Evolutionary conservation across 2,329 filamentous ascomycete genomes (phyloP), one percentile per base, ranked within the genome.

Genomic region (Ambrosiella beaveri): DNA sequence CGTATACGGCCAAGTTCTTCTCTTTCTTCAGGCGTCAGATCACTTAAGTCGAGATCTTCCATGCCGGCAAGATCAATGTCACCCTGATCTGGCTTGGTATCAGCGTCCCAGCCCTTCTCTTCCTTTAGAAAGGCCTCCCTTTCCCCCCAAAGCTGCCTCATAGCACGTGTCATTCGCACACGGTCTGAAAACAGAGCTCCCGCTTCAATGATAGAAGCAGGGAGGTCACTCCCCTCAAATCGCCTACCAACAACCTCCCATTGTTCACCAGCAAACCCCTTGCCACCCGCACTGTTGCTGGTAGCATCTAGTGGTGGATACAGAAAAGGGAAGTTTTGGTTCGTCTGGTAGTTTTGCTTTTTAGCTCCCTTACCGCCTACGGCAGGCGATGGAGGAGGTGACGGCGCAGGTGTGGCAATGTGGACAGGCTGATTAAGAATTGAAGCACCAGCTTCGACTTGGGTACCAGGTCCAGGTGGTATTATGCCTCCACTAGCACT

Each of bases 271-370:
- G 89, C 86, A 17, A 78, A 80, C 11, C 90, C 90, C 67, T 95
- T 96, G 0, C 91, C 91, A 55, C 93, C 91, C 41, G 91, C 83
- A 64, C 85, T 86, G 66, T 95, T 95, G 70, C 89, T 95, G 27
- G 82, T 84, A 62, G 84, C 84, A 69, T 96, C 91, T 15, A 96
- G 74, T 1, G 93, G 93, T 1, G 93, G 93, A 64, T 98, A 98
- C 72, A 98, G 82, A 66, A 98, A 97, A 0, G 93, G 93, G 63
- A 98, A 97, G 67, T 96, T 93, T 65, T 98, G 93, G 66, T 98
- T 98, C 0, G 93, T 98, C 69, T 98, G 93, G 65, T 98, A 98
- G 64, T 97, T 98, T 66, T 98, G 93, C 68, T 98, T 98, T 75
- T 98, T 98, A 0, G 86, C 90, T 56, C 86, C 88, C 69, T 97